Base-by-base conservation (phyloP, 805 yeast species). In the Lachancea lanzarotensis region DNA sequence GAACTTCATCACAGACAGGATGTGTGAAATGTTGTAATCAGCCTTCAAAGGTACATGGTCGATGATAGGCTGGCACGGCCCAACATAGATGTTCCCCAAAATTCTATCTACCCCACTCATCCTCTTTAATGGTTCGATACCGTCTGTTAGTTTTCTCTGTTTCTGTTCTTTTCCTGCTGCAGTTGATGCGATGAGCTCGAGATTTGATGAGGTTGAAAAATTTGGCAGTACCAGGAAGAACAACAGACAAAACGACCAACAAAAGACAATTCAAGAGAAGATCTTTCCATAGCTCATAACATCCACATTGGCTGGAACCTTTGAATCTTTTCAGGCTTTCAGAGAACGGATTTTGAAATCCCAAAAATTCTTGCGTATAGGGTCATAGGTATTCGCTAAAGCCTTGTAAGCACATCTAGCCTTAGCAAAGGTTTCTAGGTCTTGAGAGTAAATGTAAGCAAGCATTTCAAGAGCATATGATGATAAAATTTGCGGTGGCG, bases 71-170 rank as follows among this genome's bases (percentile, higher is more conserved):
- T 75, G 77, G 17, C 82, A 68, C 0, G 93, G 78, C 3, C 96
- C 89, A 13, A 91, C 63, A 64, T 80, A 85, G 1, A 91, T 73
- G 8, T 82, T 81, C 20, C 95, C 95, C n/a, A 86, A 63, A n/a
- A 89, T 74, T 55, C 95, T 71, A 29, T 44, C 47, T 2, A 44
- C 16, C 1, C 26, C 40, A n/a, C 38, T 35, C 38, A 35, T 35
- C 3, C 31, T 29, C 31, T 22, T 22, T 12, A 11, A 13, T 7
- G 15, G 13, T 29, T 13, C 4, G 11, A 4, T 29, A 29, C 31
- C 5, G 31, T 13, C 13, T 7, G 13, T 6, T 29, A 3, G 13
- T 6, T 11, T 17, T 32, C 5, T 19, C 35, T 32, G 17, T 32
- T 17, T 15, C 12, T 5, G 12, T 35, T 7, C 16, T 20, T 35